A percentile compares a stretch with the other conserved stretches of the same genome.
Conservation (phyloP, 495 filamentous ascomycete species). For the Achaetomiella virescens region DNA sequence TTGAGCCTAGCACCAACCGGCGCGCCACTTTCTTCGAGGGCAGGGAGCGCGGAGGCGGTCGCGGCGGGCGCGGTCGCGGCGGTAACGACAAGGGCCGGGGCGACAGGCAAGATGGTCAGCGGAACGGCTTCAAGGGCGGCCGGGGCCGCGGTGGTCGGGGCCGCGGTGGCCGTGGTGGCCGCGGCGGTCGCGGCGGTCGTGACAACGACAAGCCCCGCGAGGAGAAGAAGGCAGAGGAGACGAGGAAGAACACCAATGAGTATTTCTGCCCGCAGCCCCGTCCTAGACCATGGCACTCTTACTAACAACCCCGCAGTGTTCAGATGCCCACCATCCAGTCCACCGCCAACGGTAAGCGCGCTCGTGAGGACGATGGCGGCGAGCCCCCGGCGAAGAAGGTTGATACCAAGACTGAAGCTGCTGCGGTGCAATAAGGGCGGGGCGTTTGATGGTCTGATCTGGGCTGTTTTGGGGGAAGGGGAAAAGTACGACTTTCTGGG, state of each 20-base stretch:
- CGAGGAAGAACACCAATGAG: slow-evolving; percentile 20
- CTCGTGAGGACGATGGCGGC: slow-evolving; percentile 36
- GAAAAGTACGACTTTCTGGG: neutral
- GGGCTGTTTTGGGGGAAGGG: neutral
- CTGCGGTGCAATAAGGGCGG: slow-evolving; percentile 9
- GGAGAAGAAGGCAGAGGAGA: slow-evolving; percentile 20
- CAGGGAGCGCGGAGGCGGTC: slow-evolving; percentile 28
- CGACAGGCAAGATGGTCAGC: slow-evolving; percentile 52
- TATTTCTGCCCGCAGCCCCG: slow-evolving; percentile 1
- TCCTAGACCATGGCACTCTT: neutral
- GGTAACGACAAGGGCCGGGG: slow-evolving; percentile 59
- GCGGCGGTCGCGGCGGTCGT: slow-evolving; percentile 32
- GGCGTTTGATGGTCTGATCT: neutral
- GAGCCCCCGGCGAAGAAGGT: slow-evolving; percentile 46
- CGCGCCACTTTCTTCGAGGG: slow-evolving; percentile 31
- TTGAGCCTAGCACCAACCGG: slow-evolving; percentile 45
- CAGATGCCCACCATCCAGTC: slow-evolving; percentile 21
- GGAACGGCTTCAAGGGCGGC: slow-evolving; percentile 50
- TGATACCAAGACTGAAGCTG: slow-evolving; percentile 36
- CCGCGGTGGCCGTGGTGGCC: slow-evolving; percentile 37
- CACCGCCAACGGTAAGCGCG: slow-evolving; percentile 37
- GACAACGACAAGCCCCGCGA: slow-evolving; percentile 26
- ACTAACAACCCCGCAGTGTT: slow-evolving; percentile 26
- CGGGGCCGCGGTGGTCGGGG: slow-evolving; percentile 38
- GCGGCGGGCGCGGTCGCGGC: slow-evolving; percentile 29